Evolutionary conservation across 352 stramenopile species (phyloP), one percentile per base, ranked within the genome.

Genomic region (Phytophthora agathidicida): DNA sequence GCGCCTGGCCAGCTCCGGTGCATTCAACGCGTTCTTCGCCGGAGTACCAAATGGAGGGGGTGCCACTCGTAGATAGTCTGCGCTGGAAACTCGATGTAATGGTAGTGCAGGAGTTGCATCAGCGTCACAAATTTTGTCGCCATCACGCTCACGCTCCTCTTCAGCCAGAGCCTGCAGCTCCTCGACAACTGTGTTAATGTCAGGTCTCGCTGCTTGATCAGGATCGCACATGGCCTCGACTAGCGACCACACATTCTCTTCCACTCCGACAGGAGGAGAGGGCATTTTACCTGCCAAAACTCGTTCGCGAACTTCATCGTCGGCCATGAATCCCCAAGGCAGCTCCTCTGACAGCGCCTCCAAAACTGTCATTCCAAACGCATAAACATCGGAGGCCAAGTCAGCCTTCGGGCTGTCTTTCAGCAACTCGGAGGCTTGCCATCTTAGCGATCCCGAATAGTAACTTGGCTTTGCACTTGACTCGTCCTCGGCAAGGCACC

Each of bases 301-400:
- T 20, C 63, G 69, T 14, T 63, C 53, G 8, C 71, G 73, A 19
- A 90, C 65, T 17, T 73, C 48, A 0, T 70, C 44, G 36, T 92
- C 80, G 9, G 67, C 54, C 20, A 81, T 38, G 47, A 83, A 80
- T 0, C 80, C 80, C 73, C 73, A 90, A 1, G 82, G 82, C n/a
- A 89, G 39, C 20, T 89, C 80, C 13, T 79, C 74, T 4, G 73
- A 71, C 7, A 86, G 26, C 0, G 80, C 82, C 51, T 92, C 82
- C 30, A 89, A 17, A 11, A 89, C 46, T 14, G 73, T 86, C 74
- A 92, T 85, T 24, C 75, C 82, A 44, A 92, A 75, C 6, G 77
- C 69, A 49, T 86, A 92, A 19, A 92, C 71, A 37, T 92, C 82
- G 8, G 69, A 71, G 1, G 75, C 71, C 13, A 76, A 47, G 9